Conservation (phyloP, 164 flowering plant species). For the Stephania cephalantha region DNA sequence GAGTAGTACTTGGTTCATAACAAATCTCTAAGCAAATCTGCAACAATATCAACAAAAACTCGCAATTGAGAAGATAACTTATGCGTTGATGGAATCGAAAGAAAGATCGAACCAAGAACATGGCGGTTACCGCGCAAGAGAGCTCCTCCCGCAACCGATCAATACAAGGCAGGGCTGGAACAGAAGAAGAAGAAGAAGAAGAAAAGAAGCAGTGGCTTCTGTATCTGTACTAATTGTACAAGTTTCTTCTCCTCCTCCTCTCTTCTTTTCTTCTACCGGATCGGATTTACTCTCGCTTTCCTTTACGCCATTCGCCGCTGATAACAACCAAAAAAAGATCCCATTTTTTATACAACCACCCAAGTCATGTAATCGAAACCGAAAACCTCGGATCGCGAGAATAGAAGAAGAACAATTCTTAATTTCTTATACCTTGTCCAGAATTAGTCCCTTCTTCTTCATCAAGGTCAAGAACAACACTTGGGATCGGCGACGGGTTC, state of each 20-base stretch:
- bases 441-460: conserved; percentile 23
- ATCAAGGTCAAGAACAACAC: conserved; percentile 47
- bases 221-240: not conserved
- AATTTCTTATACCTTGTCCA: not conserved
- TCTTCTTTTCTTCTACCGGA: not conserved
- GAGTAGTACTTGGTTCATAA: conserved; percentile 86
- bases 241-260: not conserved
- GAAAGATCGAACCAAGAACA: not conserved
- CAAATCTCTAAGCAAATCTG: conserved; percentile 95
- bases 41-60: conserved; percentile 2
- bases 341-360: not conserved
- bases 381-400: not conserved
- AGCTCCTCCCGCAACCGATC: conserved; percentile 81
- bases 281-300: not conserved
- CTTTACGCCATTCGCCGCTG: not conserved
- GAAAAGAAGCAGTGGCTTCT: not conserved
- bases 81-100: not conserved
- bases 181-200: not conserved
- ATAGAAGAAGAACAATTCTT: not conserved
- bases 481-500: conserved; percentile 32
- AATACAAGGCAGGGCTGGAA: conserved; percentile 23
- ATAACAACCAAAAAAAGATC: not conserved
- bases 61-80: not conserved
- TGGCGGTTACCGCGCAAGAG: conserved; percentile 66
- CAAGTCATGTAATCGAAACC: not conserved